Evolutionary conservation across 192 early-diverging fungal genomes (phyloP).

Genomic region (Linnemannia exigua): DNA sequence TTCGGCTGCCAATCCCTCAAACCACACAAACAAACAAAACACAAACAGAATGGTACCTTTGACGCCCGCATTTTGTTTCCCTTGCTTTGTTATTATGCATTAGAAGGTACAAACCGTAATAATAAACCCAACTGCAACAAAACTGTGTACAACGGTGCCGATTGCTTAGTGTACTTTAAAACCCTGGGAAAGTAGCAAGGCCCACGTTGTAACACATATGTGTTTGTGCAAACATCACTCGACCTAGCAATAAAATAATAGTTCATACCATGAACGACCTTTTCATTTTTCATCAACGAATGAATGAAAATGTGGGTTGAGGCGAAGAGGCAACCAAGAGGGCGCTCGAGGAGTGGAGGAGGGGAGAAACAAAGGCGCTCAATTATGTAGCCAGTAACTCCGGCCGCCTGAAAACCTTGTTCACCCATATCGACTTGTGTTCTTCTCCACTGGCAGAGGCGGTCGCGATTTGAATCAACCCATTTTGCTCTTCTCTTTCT

Average conservation of each 20-base stretch:
- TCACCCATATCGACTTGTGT: not conserved
- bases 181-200: slow-evolving; percentile 9
- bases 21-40: slow-evolving; percentile 2
- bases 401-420: slow-evolving; percentile 26
- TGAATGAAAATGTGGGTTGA: not conserved
- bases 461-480: slow-evolving; percentile 30
- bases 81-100: not conserved
- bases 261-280: not conserved
- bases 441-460: slow-evolving; percentile 17
- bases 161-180: not conserved
- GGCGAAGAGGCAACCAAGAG: not conserved
- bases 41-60: not conserved
- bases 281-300: not conserved
- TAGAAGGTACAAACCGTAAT: not conserved
- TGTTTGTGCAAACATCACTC: not conserved
- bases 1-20: not conserved
- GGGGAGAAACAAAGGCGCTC: not conserved
- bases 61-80: not conserved
- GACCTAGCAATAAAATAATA: not conserved
- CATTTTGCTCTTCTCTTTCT: slow-evolving; percentile 6
- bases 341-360: not conserved
- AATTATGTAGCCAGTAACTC: slow-evolving; percentile 6
- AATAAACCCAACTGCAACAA: not conserved
- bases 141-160: not conserved
- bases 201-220: not conserved